Base-by-base conservation (phyloP, 371 early-diverging fungal species). In the Mucor indicus region DNA sequence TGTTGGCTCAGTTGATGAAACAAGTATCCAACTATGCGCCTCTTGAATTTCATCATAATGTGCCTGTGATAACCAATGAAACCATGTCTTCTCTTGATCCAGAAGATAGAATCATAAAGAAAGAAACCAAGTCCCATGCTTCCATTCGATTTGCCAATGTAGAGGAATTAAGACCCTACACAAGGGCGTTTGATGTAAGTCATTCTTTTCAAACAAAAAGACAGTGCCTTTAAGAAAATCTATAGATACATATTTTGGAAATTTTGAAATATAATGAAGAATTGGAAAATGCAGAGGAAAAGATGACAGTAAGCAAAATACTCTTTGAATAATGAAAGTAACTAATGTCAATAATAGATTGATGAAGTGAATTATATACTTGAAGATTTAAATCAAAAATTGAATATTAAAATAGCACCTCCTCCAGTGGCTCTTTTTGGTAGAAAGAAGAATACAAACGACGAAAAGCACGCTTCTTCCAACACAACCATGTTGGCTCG, bases 121-220 rank as follows among this genome's bases (percentile, higher is more conserved):
- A 53, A 36, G 44, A 53, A 15, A 35, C 13, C 22, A 48, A 38
- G 23, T 22, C 30, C 5, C 24, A 5, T 7, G 24, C 22, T 29
- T 29, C 30, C 4, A 42, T 48, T 24, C 36, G 21, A 12, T 30
- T 53, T 25, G 35, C 21, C 1, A 32, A 24, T 24, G 42, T 33
- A 16, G 32, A 44, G 25, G 65, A 69, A 11, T 35, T 77, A 15
- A 37, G 68, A 35, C 49, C 62, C 2, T 63, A 61, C 36, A 67
- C 80, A 62, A 63, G 83, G 37, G 70, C 80, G 25, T 55, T 83
- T 13, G 64, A 70, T 40, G 79, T 80, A 62, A 41, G 44, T 40
- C 33, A 38, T 4, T 21, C 27, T 27, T 3, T 37, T 20, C 6
- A 38, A 38, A 4, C 38, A 19, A 15, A 21, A 32, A 33, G 33